Base-by-base conservation (phyloP, 2,329 filamentous ascomycete species). In the Curvularia lunata region DNA sequence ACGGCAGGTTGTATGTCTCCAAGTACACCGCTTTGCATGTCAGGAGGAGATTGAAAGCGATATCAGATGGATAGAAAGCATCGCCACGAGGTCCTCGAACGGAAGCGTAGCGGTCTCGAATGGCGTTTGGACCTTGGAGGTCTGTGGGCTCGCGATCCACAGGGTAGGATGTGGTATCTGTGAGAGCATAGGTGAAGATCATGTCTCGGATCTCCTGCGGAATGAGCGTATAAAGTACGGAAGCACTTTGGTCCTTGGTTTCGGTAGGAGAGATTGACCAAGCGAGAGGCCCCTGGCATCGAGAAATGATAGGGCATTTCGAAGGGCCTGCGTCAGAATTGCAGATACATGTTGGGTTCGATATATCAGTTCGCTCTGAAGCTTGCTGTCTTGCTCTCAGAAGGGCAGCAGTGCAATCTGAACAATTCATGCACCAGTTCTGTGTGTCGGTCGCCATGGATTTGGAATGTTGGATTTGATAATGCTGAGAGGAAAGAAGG, bases 21-120 rank as follows among this genome's bases (percentile, higher is more conserved):
- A 66, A 34, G 40, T 70, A 70, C 0, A 69, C 48, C 5, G 63
- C 65, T 12, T 59, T 61, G 48, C 67, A 72, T 7, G 68, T 63
- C 4, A 38, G 27, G 1, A 70, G 59, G 1, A 69, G 49, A 3
- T 56, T 53, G 10, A 54, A n/a, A 6, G 65, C 61, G 1, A 58
- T 55, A 27, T 67, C 61, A 5, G 45, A 47, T 2, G 37, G 9
- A 13, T 56, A 28, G 3, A 52, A 21, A 13, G 16, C n/a, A 27
- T 21, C 3, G 27, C 23, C 27, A 38, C n/a, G 38, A 13, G 16
- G 2, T 10, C 5, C 0, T 42, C 5, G n/a, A 13, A 3, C 10
- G 19, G 16, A 18, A 10, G 32, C 6, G 25, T 27, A 25, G 18
- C 45, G 52, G 16, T 48, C 37, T 32, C 27, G 40, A 23, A 45